These are phyloP conservation scores for Boletus subparvulus DNA, from an alignment of 768 basidiomycete species.

Conservation along the genomic window DNA sequence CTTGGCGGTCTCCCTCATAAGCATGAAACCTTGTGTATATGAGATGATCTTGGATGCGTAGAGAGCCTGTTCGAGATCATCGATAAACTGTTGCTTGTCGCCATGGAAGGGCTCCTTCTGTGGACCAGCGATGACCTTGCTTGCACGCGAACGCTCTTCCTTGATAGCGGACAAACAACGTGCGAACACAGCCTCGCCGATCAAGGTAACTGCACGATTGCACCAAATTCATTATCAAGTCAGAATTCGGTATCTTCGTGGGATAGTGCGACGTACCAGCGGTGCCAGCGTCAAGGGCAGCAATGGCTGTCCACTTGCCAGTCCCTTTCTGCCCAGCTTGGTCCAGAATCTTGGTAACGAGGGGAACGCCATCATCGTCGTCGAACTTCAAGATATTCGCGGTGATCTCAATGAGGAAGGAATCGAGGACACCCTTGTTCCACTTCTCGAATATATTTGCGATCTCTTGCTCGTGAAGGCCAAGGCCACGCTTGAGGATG, in stretches of 20 bases:
- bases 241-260: slow-evolving; percentile 4
- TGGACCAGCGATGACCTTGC: slow-evolving; percentile 87
- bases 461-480: slow-evolving; percentile 83
- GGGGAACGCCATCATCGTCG: slow-evolving; percentile 89
- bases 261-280: slow-evolving; percentile 53
- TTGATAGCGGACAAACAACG: slow-evolving; percentile 98
- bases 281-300: slow-evolving; percentile 89
- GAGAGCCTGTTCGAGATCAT: slow-evolving; percentile 97
- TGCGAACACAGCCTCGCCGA: slow-evolving; percentile 99
- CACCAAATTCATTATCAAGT: slow-evolving; percentile 9
- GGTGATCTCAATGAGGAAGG: slow-evolving; percentile 98
- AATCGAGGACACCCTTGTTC: slow-evolving; percentile 99
- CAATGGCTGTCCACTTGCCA: slow-evolving; percentile 99
- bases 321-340: slow-evolving; percentile 98
- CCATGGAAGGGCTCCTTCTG: slow-evolving; percentile 92
- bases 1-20: slow-evolving; percentile 97
- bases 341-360: slow-evolving; percentile 94
- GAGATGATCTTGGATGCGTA: slow-evolving; percentile 99
- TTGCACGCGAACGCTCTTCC: slow-evolving; percentile 90
- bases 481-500: slow-evolving; percentile 96
- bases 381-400: slow-evolving; percentile 96
- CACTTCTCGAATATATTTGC: slow-evolving; percentile 90
- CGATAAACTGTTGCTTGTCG: slow-evolving; percentile 98
- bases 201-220: slow-evolving; percentile 77
- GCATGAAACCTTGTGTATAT: slow-evolving; percentile 99